Evolutionary conservation across 108 stramenopile genomes (phyloP).

Genomic region (Aurantiochytrium sp.): DNA sequence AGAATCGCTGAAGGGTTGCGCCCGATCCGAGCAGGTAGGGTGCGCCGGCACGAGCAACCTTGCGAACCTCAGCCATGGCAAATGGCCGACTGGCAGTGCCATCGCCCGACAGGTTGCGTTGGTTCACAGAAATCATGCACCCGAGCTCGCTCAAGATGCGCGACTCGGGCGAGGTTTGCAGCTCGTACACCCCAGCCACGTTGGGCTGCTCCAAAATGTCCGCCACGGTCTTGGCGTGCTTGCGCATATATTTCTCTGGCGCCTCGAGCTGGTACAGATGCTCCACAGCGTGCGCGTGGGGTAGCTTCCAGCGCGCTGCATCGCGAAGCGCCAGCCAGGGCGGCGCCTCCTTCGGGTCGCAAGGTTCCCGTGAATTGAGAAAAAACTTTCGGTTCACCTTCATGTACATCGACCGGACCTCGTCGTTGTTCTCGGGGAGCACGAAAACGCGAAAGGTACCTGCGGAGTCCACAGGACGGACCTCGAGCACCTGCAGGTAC

Average conservation of each 20-base stretch:
- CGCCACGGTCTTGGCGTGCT: conserved; percentile 36
- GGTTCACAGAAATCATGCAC: conserved; percentile 55
- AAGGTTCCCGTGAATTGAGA: not conserved
- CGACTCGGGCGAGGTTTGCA: conserved; percentile 65
- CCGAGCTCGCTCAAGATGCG: conserved; percentile 71
- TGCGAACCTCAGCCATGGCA: not conserved
- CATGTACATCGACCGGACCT: not conserved
- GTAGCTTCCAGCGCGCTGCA: conserved; percentile 67
- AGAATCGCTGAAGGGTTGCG: not conserved
- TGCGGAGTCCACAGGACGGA: conserved; percentile 68
- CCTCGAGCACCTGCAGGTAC: conserved; percentile 85
- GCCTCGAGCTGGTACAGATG: conserved; percentile 77
- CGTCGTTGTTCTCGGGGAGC: conserved; percentile 33
- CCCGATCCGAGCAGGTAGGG: not conserved
- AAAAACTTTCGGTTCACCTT: conserved; percentile 44
- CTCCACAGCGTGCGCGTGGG: conserved; percentile 53
- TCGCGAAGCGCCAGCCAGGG: not conserved
- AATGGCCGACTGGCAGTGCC: not conserved
- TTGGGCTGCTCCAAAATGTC: conserved; percentile 34
- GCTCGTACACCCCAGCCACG: conserved; percentile 76
- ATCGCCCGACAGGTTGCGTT: not conserved
- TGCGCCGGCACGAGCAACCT: not conserved
- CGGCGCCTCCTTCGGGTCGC: not conserved
- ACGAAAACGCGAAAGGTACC: conserved; percentile 67
- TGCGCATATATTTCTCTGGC: conserved; percentile 60